These are phyloP conservation scores for Pulveroboletus sp. DNA, from an alignment of 768 basidiomycete genomes.

Conservation along the genomic window DNA sequence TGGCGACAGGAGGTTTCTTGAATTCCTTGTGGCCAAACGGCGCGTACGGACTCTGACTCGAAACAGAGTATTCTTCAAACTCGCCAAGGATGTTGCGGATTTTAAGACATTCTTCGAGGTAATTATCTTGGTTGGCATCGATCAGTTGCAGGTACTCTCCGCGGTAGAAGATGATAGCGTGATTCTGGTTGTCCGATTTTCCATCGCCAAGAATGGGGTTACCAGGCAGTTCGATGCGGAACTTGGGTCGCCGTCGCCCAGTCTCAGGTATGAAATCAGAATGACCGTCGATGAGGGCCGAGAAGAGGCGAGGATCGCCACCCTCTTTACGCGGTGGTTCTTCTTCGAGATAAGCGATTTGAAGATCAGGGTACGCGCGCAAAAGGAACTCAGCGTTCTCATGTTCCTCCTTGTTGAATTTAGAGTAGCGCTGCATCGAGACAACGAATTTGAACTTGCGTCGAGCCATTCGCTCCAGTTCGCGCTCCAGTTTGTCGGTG, in stretches of 20 bases:
- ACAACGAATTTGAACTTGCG: constrained; percentile 99
- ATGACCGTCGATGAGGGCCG: constrained; percentile 95
- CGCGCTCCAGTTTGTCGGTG: constrained; percentile 93
- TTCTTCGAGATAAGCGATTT: constrained; percentile 98
- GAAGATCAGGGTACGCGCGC: constrained; percentile 96
- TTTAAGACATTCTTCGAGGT: constrained; percentile 98
- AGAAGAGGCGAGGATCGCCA: constrained; percentile 92
- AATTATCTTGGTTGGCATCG: constrained; percentile 99
- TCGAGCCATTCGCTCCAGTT: constrained; percentile 95
- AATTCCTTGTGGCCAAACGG: constrained; percentile 89
- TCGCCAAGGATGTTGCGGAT: constrained; percentile 97
- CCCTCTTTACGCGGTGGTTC: constrained; percentile 92
- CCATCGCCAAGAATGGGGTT: constrained; percentile 99
- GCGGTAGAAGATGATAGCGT: constrained; percentile 98
- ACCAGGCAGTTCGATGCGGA: constrained; percentile 96
- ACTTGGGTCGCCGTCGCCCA: constrained; percentile 89
- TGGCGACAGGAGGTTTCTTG: constrained; percentile 85
- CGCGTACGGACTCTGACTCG: constrained; percentile 87
- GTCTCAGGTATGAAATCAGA: constrained; percentile 91
- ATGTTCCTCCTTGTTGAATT: constrained; percentile 99
- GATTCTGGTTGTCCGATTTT: constrained; percentile 99
- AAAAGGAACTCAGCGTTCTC: constrained; percentile 98
- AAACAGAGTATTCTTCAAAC: constrained; percentile 89
- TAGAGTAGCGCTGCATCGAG: constrained; percentile 98
- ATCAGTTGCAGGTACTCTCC: constrained; percentile 99